Percentiles rank a stretch among this genome's conserved stretches.
Evolutionary conservation across 1,284 basidiomycete species (phyloP).

Genomic region (Leccinum pachyderme): DNA sequence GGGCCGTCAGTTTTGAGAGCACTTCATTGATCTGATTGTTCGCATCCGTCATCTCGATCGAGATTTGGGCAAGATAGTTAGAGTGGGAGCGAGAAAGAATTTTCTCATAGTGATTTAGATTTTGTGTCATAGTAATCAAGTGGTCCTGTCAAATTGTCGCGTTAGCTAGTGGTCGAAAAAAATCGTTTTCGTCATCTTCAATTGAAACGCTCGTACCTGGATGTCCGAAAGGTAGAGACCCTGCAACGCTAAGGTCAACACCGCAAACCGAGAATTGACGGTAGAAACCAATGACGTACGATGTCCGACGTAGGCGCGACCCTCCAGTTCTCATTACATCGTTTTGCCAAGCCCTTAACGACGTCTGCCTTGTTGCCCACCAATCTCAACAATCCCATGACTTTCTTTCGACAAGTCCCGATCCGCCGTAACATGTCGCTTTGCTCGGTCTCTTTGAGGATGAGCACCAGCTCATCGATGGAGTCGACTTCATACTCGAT

Average conservation of each 20-base stretch:
- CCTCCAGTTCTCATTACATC: constrained; percentile 99
- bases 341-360: constrained; percentile 96
- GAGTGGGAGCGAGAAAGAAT: constrained; percentile 98
- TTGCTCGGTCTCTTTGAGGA: constrained; percentile 76
- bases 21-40: constrained; percentile 99
- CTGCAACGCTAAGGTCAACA: constrained; percentile 37
- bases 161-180: constrained; percentile 9
- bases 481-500: constrained; percentile 99
- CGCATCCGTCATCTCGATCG: constrained; percentile 99
- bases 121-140: constrained; percentile 99
- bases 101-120: constrained; percentile 98
- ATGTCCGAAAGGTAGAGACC: constrained; percentile 95
- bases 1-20: constrained; percentile 94
- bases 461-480: constrained; percentile 97
- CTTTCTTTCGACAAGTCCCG: constrained; percentile 98
- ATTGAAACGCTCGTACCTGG: constrained; percentile 44
- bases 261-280: background rate
- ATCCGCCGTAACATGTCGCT: constrained; percentile 76
- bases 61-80: constrained; percentile 98
- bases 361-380: constrained; percentile 99
- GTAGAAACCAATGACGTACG: constrained; percentile 47
- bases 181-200: background rate
- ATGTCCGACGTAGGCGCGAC: constrained; percentile 98
- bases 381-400: constrained; percentile 93
- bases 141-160: constrained; percentile 64